phyloP scores from a whole-genome alignment of 129 eudicot species.

The Dittrichia graveolens region DNA sequence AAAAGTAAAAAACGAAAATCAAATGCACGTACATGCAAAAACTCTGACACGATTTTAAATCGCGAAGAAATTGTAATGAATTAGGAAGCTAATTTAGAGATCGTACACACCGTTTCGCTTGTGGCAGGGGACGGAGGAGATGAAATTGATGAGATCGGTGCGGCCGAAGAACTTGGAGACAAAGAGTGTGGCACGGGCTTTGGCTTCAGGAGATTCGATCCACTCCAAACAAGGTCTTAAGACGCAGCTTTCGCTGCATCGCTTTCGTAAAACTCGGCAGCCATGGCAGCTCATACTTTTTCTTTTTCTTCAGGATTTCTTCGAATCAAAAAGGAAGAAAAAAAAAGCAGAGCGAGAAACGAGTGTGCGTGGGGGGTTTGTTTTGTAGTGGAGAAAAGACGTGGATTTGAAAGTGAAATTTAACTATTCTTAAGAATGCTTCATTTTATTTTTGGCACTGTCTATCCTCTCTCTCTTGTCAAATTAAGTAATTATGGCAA shows the following conservation, averaged over 20 bases:
- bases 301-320: conserved; percentile 12
- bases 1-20: background rate
- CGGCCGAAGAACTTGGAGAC: conserved; percentile 93
- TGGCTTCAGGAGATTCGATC: conserved; percentile 61
- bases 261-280: conserved; percentile 64
- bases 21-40: conserved; percentile 2
- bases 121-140: conserved; percentile 58
- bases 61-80: background rate
- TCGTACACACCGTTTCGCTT: conserved; percentile 50
- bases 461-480: background rate
- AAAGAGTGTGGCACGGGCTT: conserved; percentile 71
- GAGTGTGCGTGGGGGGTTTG: conserved; percentile 31
- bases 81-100: background rate
- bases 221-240: conserved; percentile 62
- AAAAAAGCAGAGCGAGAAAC: conserved; percentile 14
- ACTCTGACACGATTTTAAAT: background rate
- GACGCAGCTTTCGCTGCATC: conserved; percentile 62
- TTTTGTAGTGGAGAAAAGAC: conserved; percentile 34
- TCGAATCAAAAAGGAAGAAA: conserved; percentile 29
- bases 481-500: background rate
- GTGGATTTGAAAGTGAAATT: conserved; percentile 40
- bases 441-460: background rate
- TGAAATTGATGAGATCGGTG: conserved; percentile 65
- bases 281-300: conserved; percentile 84
- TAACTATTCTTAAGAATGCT: conserved; percentile 35